These are phyloP conservation scores for Rhizopogon sp. DNA, from an alignment of 768 basidiomycete species.

Conservation along the genomic window DNA sequence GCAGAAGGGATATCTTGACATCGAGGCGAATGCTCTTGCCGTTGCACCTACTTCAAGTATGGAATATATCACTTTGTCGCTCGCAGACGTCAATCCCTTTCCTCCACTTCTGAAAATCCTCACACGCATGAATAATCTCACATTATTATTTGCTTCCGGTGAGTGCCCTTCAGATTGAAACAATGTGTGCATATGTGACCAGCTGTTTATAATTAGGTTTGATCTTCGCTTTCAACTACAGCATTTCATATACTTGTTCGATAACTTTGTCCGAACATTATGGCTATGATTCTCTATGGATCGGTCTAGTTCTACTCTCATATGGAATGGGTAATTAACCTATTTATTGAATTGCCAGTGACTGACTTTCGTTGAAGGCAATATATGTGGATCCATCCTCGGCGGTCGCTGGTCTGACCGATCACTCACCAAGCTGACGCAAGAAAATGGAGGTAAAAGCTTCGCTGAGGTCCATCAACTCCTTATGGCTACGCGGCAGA, in stretches of 20 bases:
- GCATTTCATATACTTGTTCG: slow-evolving; percentile 64
- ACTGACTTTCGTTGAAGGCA: slow-evolving; percentile 22
- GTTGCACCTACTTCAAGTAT: slow-evolving; percentile 5
- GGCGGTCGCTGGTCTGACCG: slow-evolving; percentile 52
- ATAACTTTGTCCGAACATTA: slow-evolving; percentile 64
- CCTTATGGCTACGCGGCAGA: not conserved
- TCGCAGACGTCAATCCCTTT: slow-evolving; percentile 66
- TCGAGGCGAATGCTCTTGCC: slow-evolving; percentile 3
- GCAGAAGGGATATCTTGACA: slow-evolving; percentile 17
- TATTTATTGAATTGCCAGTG: not conserved
- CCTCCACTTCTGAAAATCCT: slow-evolving; percentile 52
- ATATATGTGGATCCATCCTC: slow-evolving; percentile 40
- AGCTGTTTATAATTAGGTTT: slow-evolving; percentile 36
- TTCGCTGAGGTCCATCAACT: slow-evolving; percentile 49
- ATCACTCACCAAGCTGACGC: slow-evolving; percentile 36
- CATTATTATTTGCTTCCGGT: slow-evolving; percentile 34
- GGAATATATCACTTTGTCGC: slow-evolving; percentile 43
- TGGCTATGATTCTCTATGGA: slow-evolving; percentile 58
- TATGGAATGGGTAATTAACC: slow-evolving; percentile 51
- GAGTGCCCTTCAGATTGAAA: slow-evolving; percentile 8
- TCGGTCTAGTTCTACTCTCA: slow-evolving; percentile 68
- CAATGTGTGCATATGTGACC: not conserved
- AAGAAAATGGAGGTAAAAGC: slow-evolving; percentile 35
- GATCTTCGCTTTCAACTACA: slow-evolving; percentile 62
- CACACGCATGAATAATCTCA: slow-evolving; percentile 58